Base-by-base conservation (phyloP, 2,329 filamentous ascomycete species). In the Phaeomoniella chlamydospora region DNA sequence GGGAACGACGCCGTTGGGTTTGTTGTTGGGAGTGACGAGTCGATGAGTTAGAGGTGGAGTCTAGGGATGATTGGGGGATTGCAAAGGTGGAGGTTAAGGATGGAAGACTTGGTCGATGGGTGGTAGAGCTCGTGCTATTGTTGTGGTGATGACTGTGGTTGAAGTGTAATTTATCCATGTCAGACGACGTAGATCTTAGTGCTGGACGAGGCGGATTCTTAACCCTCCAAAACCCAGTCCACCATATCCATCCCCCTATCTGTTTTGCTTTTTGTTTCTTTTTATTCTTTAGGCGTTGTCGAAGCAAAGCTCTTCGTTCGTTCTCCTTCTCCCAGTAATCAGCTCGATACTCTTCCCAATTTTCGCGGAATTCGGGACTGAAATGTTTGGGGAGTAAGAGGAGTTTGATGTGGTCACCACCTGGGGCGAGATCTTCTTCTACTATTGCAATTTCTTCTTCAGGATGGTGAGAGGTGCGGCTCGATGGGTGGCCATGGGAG, bases 301-400 rank as follows among this genome's bases (percentile, higher is more conserved):
- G 71, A 15, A 94, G 64, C 39, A 81, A 62, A 2, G 79, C 72
- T 10, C 90, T 76, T 2, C 88, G 77, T 55, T 93, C 85, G 52
- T 98, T 98, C 56, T 98, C 90, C 41, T 78, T 78, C 48, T 94
- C 88, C 90, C 90, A 98, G 59, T 94, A 98, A 41, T 94, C 87
- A 19, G 80, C 77, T 36, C 90, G 73, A 58, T 92, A 98, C 12
- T 88, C 68, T 52, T 98, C 90, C 90, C 90, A 98, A 45, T 94
- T 93, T 55, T 96, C 87, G 14, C 90, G 73, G 51, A 98, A 98
- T 33, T 84, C 85, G 0, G 90, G 80, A 4, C 84, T 92, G 52
- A 98, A 98, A 0, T 87, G 86, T 54, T 98, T 98, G 1, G 90
- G 85, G 9, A 94, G 71, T 5, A 98, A 67, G 13, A 96, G 65